These are phyloP conservation scores for Lactarius deliciosus DNA, from an alignment of 768 basidiomycete species.

Conservation along the genomic window DNA sequence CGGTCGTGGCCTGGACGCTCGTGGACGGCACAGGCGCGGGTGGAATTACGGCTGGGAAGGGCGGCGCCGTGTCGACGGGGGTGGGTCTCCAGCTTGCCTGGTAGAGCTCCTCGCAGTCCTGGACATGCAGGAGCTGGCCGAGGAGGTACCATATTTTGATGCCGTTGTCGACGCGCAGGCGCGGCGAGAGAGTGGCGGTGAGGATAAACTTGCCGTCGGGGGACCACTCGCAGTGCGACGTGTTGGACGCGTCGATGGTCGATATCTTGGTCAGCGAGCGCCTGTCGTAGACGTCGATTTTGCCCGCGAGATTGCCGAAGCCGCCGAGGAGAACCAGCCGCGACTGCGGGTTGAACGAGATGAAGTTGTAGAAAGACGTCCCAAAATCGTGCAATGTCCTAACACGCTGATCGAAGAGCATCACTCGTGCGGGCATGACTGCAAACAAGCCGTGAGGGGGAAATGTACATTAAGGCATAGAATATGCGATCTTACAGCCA, in stretches of 20 bases:
- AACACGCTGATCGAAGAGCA: slow-evolving; percentile 89
- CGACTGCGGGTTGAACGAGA: slow-evolving; percentile 93
- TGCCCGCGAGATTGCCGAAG: slow-evolving; percentile 95
- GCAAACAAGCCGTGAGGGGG: slow-evolving; percentile 6
- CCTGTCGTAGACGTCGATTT: slow-evolving; percentile 89
- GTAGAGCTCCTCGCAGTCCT: slow-evolving; percentile 84
- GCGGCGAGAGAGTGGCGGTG: slow-evolving; percentile 93
- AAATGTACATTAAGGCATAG: neutral
- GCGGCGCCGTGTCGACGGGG: slow-evolving; percentile 59
- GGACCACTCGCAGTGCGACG: slow-evolving; percentile 94
- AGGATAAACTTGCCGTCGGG: slow-evolving; percentile 90
- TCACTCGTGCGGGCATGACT: slow-evolving; percentile 96
- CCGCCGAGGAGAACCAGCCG: slow-evolving; percentile 87
- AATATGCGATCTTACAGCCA: slow-evolving; percentile 69
- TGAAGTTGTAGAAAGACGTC: slow-evolving; percentile 83
- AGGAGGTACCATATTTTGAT: slow-evolving; percentile 95
- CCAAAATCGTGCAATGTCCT: slow-evolving; percentile 90
- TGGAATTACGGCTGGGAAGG: slow-evolving; percentile 68
- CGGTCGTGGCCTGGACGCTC: slow-evolving; percentile 51
- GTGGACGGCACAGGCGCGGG: slow-evolving; percentile 63
- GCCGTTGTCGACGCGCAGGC: slow-evolving; percentile 95
- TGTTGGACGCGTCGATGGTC: slow-evolving; percentile 86
- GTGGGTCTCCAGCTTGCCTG: slow-evolving; percentile 83
- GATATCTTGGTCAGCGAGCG: slow-evolving; percentile 78
- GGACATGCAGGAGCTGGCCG: slow-evolving; percentile 83